phyloP scores from a whole-genome alignment of 2,329 filamentous ascomycete genomes.

The Neurospora sp. region DNA sequence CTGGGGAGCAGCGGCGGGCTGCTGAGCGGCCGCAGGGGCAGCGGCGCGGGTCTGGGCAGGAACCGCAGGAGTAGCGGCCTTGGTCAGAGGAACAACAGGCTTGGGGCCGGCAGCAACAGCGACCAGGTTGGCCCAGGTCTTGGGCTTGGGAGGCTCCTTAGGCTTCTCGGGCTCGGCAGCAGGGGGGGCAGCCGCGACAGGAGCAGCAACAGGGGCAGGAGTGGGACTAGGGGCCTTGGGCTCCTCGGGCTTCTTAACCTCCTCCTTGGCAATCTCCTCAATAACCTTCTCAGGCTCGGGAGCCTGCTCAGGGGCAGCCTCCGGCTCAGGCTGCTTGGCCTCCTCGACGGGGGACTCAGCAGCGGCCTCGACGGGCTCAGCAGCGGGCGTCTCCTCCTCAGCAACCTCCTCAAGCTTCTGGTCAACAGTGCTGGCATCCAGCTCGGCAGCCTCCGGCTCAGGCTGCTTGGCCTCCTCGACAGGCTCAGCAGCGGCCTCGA shows the following conservation, averaged over 20 bases:
- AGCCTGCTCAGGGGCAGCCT: slow-evolving; percentile 26
- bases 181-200: slow-evolving; percentile 30
- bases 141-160: slow-evolving; percentile 45
- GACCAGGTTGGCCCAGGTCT: slow-evolving; percentile 66
- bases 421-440: slow-evolving; percentile 51
- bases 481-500: slow-evolving; percentile 25
- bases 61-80: slow-evolving; percentile 38
- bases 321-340: slow-evolving; percentile 19
- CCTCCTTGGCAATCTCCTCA: slow-evolving; percentile 45
- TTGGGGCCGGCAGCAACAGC: slow-evolving; percentile 51
- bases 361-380: slow-evolving; percentile 24
- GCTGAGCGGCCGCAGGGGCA: slow-evolving; percentile 35
- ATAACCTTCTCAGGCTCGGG: slow-evolving; percentile 41
- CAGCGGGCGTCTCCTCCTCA: slow-evolving; percentile 11
- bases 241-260: slow-evolving; percentile 50
- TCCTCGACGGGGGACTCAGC: slow-evolving; percentile 20
- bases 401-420: slow-evolving; percentile 64
- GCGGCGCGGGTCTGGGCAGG: slow-evolving; percentile 30
- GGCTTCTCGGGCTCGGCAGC: slow-evolving; percentile 36
- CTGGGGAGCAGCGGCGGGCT: slow-evolving; percentile 22
- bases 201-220: slow-evolving; percentile 36
- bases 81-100: slow-evolving; percentile 37
- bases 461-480: slow-evolving; percentile 21
- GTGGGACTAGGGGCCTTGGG: slow-evolving; percentile 54
- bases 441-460: slow-evolving; percentile 32